Evolutionary conservation across 495 filamentous ascomycete species (phyloP), one percentile per base, ranked within the genome.

Genomic region (Tetracladium setigerum): DNA sequence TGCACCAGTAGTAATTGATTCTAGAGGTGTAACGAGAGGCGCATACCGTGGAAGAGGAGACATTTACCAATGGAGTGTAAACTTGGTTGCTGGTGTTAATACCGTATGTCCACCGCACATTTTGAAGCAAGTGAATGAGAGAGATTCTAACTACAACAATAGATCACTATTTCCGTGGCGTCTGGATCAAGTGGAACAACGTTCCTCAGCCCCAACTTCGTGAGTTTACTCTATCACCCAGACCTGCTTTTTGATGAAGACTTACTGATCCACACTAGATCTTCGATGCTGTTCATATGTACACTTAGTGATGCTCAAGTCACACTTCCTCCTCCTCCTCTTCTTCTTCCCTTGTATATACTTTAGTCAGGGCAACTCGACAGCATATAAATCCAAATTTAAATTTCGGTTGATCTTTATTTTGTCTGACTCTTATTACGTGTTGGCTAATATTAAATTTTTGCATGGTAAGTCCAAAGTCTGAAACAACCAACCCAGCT

Each of bases 1-100:
- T 0, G 79, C 81, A 0, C 79, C 81, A 5, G 69, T 65, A 2
- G 82, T 82, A 62, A 78, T 85, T 30, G 73, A 84, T 54, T 76
- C 70, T 10, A 70, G 81, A 1, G 81, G 81, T 13, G 72, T 84
- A 0, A 85, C 81, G 12, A 63, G 81, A 9, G 81, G 81, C 0
- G 77, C 79, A 1, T 85, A 83, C 48, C 64, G 78, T 0, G 81
- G 81, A 0, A 62, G 68, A 47, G 78, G 79, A 1, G 78, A 85
- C 47, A 69, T 81, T 0, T 85, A 83, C 50, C 68, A 73, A 38
- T 73, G 80, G 16, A 59, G 55, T 6, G 70, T 84, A 32, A 76
- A 62, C n/a, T 67, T 85, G 38, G 69, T 78, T 8, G 64, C 57
- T 5, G 81, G 81, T 1, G 59, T 49, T 2, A 85, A 85, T 48